A percentile compares a stretch with the other conserved stretches of the same genome.
Evolutionary conservation across 2,329 filamentous ascomycete genomes (phyloP).

Genomic region (Emericellopsis atlantica): DNA sequence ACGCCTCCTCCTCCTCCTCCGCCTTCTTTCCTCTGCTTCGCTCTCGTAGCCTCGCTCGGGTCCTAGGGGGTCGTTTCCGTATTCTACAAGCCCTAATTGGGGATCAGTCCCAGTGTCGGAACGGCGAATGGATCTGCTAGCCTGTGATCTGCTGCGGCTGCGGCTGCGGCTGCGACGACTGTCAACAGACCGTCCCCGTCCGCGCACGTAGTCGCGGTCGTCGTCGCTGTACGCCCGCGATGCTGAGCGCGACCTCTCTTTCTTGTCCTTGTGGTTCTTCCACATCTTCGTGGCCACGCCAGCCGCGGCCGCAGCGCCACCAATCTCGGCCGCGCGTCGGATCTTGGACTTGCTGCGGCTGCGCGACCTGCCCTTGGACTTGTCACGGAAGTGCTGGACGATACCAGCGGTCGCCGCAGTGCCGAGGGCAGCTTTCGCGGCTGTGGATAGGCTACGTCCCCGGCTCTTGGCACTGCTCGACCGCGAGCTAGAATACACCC

Average conservation of each 20-base stretch:
- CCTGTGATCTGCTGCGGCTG: conserved; percentile 29
- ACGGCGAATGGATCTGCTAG: conserved; percentile 29
- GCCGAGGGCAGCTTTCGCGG: conserved; percentile 45
- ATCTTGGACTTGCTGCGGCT: conserved; percentile 33
- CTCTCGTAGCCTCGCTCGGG: conserved; percentile 32
- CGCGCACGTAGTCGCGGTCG: conserved; percentile 19
- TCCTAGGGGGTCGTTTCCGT: conserved; percentile 45
- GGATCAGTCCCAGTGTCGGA: conserved; percentile 44
- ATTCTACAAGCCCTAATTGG: conserved; percentile 58
- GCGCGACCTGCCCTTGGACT: conserved; percentile 25
- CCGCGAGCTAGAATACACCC: conserved; percentile 24
- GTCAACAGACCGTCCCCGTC: conserved; percentile 10
- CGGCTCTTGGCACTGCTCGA: conserved; percentile 31
- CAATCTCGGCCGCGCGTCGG: conserved; percentile 46
- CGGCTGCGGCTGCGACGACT: conserved; percentile 8
- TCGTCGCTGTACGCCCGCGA: conserved; percentile 16
- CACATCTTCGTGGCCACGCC: conserved; percentile 49
- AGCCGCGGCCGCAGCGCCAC: conserved; percentile 45
- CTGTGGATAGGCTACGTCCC: conserved; percentile 30
- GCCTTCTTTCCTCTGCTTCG: conserved; percentile 29
- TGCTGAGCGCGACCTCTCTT: conserved; percentile 21
- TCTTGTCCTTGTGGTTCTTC: conserved; percentile 48
- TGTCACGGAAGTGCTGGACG: conserved; percentile 42
- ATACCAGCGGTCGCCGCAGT: conserved; percentile 45
- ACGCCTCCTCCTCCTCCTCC: conserved; percentile 23